Percentiles rank a stretch among this genome's conserved stretches.
These are phyloP conservation scores for Didymella glomerata DNA, from an alignment of 2,329 filamentous ascomycete genomes.

Conservation along the genomic window DNA sequence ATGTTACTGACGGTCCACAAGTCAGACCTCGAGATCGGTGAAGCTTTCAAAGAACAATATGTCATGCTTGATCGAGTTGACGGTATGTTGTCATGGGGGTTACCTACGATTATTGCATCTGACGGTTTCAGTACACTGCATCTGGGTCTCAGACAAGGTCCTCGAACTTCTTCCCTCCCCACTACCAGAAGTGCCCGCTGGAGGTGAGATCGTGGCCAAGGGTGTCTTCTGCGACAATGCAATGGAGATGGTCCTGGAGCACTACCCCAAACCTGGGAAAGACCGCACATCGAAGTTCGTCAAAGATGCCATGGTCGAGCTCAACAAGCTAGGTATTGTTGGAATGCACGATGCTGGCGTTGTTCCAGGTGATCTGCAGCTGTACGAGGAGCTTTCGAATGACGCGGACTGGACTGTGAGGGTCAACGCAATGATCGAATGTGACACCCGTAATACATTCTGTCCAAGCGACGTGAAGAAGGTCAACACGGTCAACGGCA, in stretches of 20 bases:
- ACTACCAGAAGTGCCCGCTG: constrained; percentile 60
- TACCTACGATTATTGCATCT: background rate
- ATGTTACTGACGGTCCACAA: constrained; percentile 35
- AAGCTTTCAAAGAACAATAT: constrained; percentile 63
- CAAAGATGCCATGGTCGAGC: constrained; percentile 66
- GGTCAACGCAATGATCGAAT: constrained; percentile 75
- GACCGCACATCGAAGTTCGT: constrained; percentile 65
- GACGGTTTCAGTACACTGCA: constrained; percentile 62
- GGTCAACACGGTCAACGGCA: constrained; percentile 57
- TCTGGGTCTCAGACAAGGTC: constrained; percentile 72
- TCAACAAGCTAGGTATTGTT: constrained; percentile 72
- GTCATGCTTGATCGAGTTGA: constrained; percentile 76
- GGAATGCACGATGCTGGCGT: constrained; percentile 75
- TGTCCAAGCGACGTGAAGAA: constrained; percentile 63
- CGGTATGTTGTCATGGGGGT: constrained; percentile 32
- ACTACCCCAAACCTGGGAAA: constrained; percentile 65
- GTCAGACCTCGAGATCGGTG: constrained; percentile 65
- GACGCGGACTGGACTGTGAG: constrained; percentile 66
- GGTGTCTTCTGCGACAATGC: constrained; percentile 79
- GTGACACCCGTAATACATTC: constrained; percentile 69
- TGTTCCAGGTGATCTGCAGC: constrained; percentile 61
- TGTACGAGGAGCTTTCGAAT: constrained; percentile 63
- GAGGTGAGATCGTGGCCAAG: constrained; percentile 71
- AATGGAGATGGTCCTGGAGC: constrained; percentile 67
- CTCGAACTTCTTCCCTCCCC: constrained; percentile 66